Conservation (phyloP, 164 flowering plant genomes). For the Dillenia turbinata region DNA sequence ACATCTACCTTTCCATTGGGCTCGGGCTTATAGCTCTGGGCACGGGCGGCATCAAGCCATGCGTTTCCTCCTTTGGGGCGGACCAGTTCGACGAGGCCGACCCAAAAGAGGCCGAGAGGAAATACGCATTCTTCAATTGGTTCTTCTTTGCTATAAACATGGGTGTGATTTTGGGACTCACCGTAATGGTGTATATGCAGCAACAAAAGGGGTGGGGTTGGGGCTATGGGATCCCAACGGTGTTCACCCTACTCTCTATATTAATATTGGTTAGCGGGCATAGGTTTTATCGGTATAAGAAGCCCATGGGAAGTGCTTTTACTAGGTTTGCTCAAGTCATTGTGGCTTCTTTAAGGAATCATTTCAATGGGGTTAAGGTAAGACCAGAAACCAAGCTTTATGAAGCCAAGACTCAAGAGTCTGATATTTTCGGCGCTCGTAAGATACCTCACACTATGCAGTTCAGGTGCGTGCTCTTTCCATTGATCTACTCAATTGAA, state of each 20-base stretch:
- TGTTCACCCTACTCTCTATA: slow-evolving; percentile 16
- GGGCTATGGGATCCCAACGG: slow-evolving; percentile 22
- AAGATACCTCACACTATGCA: neutral
- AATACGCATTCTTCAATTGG: slow-evolving; percentile 21
- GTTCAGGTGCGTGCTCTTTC: neutral
- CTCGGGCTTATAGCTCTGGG: slow-evolving; percentile 1
- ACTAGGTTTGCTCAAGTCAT: slow-evolving; percentile 19
- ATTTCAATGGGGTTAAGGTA: neutral
- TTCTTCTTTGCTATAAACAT: slow-evolving; percentile 11
- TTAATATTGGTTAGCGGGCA: slow-evolving; percentile 22
- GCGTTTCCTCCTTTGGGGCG: slow-evolving; percentile 18
- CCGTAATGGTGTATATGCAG: slow-evolving; percentile 21
- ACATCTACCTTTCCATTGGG: too few relatives aligned
- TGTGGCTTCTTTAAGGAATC: slow-evolving; percentile 15
- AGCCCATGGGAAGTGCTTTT: slow-evolving; percentile 27
- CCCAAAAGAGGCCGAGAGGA: slow-evolving; percentile 10
- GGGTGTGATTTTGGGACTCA: slow-evolving; percentile 18
- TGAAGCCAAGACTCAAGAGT: slow-evolving; percentile 5
- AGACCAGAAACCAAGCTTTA: neutral
- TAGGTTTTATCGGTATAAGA: slow-evolving; percentile 16
- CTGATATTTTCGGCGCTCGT: slow-evolving; percentile 9
- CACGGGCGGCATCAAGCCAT: slow-evolving; percentile 18
- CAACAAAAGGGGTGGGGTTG: slow-evolving; percentile 22
- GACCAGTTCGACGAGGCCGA: slow-evolving; percentile 16
- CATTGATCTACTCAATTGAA: neutral